Evolutionary conservation across 2,329 filamentous ascomycete species (phyloP).

Genomic region (Fusarium oligoseptatum): DNA sequence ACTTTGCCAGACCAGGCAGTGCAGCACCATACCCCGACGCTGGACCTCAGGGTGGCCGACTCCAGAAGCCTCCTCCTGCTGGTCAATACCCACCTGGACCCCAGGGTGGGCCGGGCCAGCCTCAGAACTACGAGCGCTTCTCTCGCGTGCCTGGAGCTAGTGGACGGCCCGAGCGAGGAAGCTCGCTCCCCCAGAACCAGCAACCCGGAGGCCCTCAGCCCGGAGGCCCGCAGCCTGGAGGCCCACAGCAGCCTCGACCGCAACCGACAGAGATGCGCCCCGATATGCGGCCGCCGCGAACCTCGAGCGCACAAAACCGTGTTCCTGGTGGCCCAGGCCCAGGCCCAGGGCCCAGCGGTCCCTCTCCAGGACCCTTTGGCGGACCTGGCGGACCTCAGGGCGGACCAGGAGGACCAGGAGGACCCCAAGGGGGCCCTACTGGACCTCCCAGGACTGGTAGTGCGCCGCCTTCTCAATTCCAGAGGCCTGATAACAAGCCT

Average conservation of each 20-base stretch:
- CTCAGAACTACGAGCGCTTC: constrained; percentile 48
- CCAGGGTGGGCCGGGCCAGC: neutral
- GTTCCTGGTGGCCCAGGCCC: constrained; percentile 38
- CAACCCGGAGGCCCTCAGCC: constrained; percentile 9
- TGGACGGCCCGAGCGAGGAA: constrained; percentile 50
- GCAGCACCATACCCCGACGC: constrained; percentile 48
- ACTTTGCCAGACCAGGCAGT: constrained; percentile 37
- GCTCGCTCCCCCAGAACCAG: constrained; percentile 48
- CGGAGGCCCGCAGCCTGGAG: neutral
- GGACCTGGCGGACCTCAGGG: constrained; percentile 14
- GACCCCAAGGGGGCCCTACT: constrained; percentile 28
- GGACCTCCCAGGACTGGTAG: constrained; percentile 52
- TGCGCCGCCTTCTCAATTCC: constrained; percentile 53
- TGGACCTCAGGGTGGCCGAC: constrained; percentile 50
- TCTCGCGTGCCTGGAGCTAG: constrained; percentile 49
- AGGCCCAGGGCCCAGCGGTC: constrained; percentile 38
- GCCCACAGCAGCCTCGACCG: constrained; percentile 12
- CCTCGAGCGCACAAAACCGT: constrained; percentile 40
- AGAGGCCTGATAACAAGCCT: constrained; percentile 46
- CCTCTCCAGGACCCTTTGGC: constrained; percentile 41
- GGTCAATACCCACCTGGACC: constrained; percentile 41
- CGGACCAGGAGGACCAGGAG: constrained; percentile 8
- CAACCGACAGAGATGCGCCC: constrained; percentile 12
- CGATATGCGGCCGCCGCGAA: constrained; percentile 38
- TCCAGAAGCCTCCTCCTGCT: constrained; percentile 45